Conservation (phyloP, 2,329 filamentous ascomycete species). For the Karstenula rhodostoma region DNA sequence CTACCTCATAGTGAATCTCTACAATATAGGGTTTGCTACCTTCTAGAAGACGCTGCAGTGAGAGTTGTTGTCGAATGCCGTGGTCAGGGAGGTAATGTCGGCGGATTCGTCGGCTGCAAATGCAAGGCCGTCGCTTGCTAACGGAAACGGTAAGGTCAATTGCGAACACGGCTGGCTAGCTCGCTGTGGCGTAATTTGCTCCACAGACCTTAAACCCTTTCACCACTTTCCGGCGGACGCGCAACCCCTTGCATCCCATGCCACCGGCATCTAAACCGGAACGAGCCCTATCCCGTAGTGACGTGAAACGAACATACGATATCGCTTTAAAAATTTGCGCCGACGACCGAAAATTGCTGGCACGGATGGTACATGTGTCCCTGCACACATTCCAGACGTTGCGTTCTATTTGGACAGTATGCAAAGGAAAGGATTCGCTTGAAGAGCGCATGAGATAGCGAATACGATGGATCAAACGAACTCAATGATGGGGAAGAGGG, state of each 20-base stretch:
- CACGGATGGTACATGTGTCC: background rate
- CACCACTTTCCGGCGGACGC: background rate
- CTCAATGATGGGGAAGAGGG: background rate
- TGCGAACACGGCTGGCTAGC: background rate
- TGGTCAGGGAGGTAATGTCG: too few species aligned
- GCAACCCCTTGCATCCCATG: background rate
- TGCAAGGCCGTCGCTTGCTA: constrained; percentile 1
- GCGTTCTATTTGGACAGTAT: background rate
- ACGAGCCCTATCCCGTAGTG: background rate
- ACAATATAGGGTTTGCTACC: too few species aligned
- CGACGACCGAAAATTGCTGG: background rate
- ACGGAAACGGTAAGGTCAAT: background rate
- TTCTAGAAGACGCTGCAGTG: background rate
- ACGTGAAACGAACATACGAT: background rate
- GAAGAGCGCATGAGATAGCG: background rate
- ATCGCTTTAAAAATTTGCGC: background rate
- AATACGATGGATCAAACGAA: background rate
- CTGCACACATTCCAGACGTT: background rate
- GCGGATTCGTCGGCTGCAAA: background rate
- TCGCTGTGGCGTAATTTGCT: constrained; percentile 5
- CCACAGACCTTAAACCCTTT: constrained; percentile 1
- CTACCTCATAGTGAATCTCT: too few species aligned
- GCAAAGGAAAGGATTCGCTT: background rate
- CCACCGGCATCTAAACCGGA: background rate
- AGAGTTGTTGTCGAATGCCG: background rate